phyloP scores from a whole-genome alignment of 352 stramenopile species.

The Phytophthora colocasiae region DNA sequence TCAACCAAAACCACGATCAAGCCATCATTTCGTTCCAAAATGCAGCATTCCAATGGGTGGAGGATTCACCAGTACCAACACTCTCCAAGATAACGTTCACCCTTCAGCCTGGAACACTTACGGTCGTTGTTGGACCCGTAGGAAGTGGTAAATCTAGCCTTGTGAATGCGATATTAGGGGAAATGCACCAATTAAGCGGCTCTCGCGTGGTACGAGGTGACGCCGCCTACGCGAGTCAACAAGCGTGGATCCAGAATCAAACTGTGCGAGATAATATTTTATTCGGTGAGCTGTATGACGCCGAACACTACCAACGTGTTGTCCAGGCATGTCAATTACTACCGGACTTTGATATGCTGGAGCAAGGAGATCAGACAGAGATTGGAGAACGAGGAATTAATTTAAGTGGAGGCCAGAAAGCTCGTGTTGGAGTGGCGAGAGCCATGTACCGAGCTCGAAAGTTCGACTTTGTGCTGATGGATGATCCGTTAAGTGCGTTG shows the following conservation, averaged over 20 bases:
- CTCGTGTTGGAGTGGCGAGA: conserved; percentile 62
- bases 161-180: conserved; percentile 53
- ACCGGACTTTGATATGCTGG: conserved; percentile 80
- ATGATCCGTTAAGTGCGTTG: conserved; percentile 72
- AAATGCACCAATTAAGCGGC: conserved; percentile 48
- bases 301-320: conserved; percentile 53
- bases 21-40: conserved; percentile 40
- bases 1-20: conserved; percentile 24
- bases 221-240: conserved; percentile 51
- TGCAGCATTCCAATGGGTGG: conserved; percentile 30
- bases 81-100: conserved; percentile 57
- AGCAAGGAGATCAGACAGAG: conserved; percentile 92
- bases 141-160: conserved; percentile 65
- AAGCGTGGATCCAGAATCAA: conserved; percentile 66
- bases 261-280: conserved; percentile 66
- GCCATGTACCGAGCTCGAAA: conserved; percentile 66
- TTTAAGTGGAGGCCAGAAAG: conserved; percentile 86
- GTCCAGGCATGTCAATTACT: conserved; percentile 81
- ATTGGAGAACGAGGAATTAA: conserved; percentile 93
- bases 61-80: conserved; percentile 15
- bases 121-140: conserved; percentile 52
- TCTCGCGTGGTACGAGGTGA: conserved; percentile 31
- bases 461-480: conserved; percentile 68
- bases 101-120: conserved; percentile 52
- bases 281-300: conserved; percentile 54